These are phyloP conservation scores for Gloeostereum incarnatum DNA, from an alignment of 768 basidiomycete species.

Conservation along the genomic window DNA sequence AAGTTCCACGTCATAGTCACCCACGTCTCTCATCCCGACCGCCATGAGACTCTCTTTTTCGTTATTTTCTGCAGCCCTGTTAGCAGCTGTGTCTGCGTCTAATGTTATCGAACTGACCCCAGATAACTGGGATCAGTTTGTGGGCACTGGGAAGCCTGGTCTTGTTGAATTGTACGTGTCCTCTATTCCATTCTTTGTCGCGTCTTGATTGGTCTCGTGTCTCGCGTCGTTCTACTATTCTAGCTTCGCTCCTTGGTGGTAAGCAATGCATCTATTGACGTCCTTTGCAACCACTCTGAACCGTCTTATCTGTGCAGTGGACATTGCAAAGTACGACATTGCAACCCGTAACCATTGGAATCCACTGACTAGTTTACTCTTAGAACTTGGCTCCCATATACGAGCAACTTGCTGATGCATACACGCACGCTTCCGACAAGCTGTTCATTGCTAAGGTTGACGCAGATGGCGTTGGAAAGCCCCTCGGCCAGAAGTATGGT, in stretches of 20 bases:
- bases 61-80: conserved; percentile 44
- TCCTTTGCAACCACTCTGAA: background rate
- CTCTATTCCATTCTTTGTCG: conserved; percentile 3
- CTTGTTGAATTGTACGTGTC: conserved; percentile 82
- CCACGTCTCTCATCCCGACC: conserved; percentile 14
- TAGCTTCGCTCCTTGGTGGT: conserved; percentile 90
- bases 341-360: background rate
- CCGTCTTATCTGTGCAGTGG: conserved; percentile 34
- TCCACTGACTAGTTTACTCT: background rate
- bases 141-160: conserved; percentile 77
- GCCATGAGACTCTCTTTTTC: conserved; percentile 54
- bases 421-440: conserved; percentile 65
- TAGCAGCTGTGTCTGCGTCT: conserved; percentile 55
- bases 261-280: conserved; percentile 16
- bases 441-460: conserved; percentile 89
- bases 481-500: conserved; percentile 68
- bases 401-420: conserved; percentile 88
- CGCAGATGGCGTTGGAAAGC: conserved; percentile 79
- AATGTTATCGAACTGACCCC: conserved; percentile 78
- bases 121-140: conserved; percentile 62
- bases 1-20: conserved; percentile 22
- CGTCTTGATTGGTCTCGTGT: too few species aligned
- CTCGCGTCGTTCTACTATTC: background rate
- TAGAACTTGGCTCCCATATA: conserved; percentile 85
- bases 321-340: conserved; percentile 69